phyloP scores from a whole-genome alignment of 768 basidiomycete genomes.

The Mrakia frigida region DNA sequence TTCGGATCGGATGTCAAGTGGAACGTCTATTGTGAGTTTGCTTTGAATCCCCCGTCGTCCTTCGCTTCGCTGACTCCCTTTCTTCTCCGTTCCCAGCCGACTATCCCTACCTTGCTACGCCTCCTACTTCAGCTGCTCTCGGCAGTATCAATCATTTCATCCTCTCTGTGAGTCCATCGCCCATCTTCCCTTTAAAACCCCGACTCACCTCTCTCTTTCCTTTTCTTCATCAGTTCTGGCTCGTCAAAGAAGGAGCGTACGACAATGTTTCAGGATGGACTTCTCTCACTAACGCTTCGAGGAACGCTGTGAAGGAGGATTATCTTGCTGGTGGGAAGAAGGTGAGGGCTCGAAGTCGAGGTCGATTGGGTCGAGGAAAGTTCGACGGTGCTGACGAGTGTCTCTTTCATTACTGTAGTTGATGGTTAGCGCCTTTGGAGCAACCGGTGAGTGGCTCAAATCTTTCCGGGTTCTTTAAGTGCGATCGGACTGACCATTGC shows the following conservation, averaged over 20 bases:
- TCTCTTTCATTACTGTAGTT: background rate
- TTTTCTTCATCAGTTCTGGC: background rate
- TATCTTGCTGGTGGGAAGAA: slow-evolving; percentile 10
- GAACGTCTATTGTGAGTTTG: background rate
- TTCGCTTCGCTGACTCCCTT: background rate
- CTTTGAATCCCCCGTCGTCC: background rate
- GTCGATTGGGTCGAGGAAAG: background rate
- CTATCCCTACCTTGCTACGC: slow-evolving; percentile 3
- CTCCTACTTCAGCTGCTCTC: background rate
- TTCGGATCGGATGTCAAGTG: background rate
- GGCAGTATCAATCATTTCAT: slow-evolving; percentile 23
- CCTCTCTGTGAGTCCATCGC: slow-evolving; percentile 1
- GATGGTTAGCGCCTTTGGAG: slow-evolving; percentile 19
- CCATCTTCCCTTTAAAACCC: background rate
- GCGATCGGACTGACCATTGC: too few relatives aligned
- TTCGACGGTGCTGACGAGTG: background rate
- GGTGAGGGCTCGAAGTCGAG: background rate
- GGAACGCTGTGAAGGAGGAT: slow-evolving; percentile 7
- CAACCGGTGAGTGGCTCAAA: background rate
- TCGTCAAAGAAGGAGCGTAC: background rate
- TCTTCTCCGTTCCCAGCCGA: background rate
- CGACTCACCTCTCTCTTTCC: background rate
- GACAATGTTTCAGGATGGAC: slow-evolving; percentile 23
- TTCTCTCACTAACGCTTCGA: background rate
- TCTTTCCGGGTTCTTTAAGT: too few relatives aligned